phyloP scores from a whole-genome alignment of 768 basidiomycete species.

The Suillus ampliporus region DNA sequence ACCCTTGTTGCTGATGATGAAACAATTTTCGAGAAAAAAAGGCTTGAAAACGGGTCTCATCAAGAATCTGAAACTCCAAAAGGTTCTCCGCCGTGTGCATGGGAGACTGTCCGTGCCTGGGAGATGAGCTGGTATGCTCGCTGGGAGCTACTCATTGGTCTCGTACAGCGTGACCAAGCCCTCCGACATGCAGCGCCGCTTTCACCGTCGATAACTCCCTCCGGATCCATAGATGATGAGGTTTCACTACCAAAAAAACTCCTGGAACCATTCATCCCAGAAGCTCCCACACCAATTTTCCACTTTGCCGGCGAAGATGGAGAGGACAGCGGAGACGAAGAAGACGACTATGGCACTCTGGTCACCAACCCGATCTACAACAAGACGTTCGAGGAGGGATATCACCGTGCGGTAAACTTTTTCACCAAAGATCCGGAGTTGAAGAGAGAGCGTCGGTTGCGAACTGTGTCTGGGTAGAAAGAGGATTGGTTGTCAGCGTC shows the following conservation, averaged over 20 bases:
- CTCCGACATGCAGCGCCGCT: slow-evolving; percentile 9
- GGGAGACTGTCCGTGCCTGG: slow-evolving; percentile 39
- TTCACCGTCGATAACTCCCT: slow-evolving; percentile 12
- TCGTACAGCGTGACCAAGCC: slow-evolving; percentile 41
- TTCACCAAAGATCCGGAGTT: slow-evolving; percentile 19
- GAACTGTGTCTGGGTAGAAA: neutral
- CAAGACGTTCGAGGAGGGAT: slow-evolving; percentile 31
- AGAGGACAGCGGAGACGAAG: slow-evolving; percentile 26
- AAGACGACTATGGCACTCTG: slow-evolving; percentile 34
- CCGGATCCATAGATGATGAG: slow-evolving; percentile 5
- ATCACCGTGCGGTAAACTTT: slow-evolving; percentile 31
- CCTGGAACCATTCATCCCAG: neutral
- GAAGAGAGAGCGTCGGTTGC: slow-evolving; percentile 1
- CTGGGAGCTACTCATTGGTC: slow-evolving; percentile 56
- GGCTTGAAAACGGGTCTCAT: neutral
- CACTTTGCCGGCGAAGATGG: slow-evolving; percentile 29
- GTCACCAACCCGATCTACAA: slow-evolving; percentile 23
- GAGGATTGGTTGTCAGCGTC: neutral
- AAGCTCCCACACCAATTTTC: slow-evolving; percentile 19
- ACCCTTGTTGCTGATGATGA: slow-evolving; percentile 59
- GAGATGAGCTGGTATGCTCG: slow-evolving; percentile 56
- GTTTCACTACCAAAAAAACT: neutral
- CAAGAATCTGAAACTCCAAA: neutral
- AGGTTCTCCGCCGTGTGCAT: slow-evolving; percentile 7
- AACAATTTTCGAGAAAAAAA: neutral